Evolutionary conservation across 257 asterid species (phyloP).

Genomic region (Handroanthus guayacan): DNA sequence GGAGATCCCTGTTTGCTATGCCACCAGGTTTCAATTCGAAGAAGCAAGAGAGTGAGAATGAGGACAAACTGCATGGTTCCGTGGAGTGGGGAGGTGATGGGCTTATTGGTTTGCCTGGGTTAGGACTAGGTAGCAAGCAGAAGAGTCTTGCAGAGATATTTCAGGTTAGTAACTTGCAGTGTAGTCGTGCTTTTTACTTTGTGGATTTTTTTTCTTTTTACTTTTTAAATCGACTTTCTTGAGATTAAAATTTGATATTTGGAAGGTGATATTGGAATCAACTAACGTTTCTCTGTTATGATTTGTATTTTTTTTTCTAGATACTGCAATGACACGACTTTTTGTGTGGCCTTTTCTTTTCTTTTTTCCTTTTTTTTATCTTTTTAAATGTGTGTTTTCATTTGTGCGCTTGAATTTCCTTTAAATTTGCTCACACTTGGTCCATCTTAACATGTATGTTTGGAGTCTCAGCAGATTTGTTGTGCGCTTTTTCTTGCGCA

Average conservation of each 20-base stretch:
- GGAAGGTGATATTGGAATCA: neutral
- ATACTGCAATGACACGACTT: neutral
- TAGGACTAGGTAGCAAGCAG: constrained; percentile 83
- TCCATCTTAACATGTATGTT: constrained; percentile 8
- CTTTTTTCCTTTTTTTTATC: neutral
- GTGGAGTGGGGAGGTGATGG: constrained; percentile 98
- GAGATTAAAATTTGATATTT: neutral
- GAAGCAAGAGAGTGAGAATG: constrained; percentile 55
- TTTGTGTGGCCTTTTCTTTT: constrained; percentile 13
- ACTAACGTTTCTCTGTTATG: constrained; percentile 11
- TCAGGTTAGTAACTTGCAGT: constrained; percentile 58
- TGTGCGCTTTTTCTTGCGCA: neutral
- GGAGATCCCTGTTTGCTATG: constrained; percentile 60
- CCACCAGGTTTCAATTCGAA: constrained; percentile 74
- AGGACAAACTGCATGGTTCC: constrained; percentile 59
- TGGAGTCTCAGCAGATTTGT: neutral
- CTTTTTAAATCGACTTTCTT: constrained; percentile 6
- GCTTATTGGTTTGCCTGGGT: constrained; percentile 91
- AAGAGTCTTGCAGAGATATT: constrained; percentile 88
- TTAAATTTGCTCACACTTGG: constrained; percentile 1
- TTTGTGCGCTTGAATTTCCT: neutral
- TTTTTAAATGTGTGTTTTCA: neutral
- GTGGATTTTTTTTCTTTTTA: neutral
- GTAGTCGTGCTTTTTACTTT: neutral
- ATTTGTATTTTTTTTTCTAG: constrained; percentile 17